These are phyloP conservation scores for Saposhnikovia divaricata DNA, from an alignment of 129 eudicot species.

Conservation along the genomic window DNA sequence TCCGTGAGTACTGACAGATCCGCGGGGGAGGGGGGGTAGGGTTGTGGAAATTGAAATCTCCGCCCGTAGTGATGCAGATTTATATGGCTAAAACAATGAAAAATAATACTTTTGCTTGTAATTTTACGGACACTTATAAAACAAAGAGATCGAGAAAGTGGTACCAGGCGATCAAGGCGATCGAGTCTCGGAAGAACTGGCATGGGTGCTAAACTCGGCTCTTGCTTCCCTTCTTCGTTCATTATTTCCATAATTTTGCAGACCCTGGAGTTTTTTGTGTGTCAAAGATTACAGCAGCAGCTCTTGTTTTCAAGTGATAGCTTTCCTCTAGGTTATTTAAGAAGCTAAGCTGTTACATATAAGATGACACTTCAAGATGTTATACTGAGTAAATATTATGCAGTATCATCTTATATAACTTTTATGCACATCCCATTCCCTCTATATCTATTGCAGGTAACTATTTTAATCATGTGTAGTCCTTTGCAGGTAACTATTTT, in stretches of 20 bases:
- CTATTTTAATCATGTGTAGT: background rate
- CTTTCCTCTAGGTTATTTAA: background rate
- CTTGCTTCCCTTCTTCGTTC: constrained; percentile 22
- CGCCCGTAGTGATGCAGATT: too few relatives aligned
- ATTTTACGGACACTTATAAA: too few relatives aligned
- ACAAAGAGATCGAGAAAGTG: background rate
- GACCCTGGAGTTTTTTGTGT: background rate
- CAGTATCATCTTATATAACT: too few relatives aligned
- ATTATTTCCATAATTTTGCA: constrained; percentile 10
- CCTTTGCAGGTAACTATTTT: background rate
- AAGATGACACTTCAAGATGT: constrained; percentile 7
- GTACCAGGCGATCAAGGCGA: constrained; percentile 80
- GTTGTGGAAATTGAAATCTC: too few relatives aligned
- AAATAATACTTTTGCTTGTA: too few relatives aligned
- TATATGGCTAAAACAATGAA: too few relatives aligned
- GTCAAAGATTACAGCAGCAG: background rate
- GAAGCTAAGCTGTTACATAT: constrained; percentile 1
- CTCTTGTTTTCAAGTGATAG: background rate
- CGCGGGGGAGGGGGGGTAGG: too few relatives aligned
- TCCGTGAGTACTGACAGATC: too few relatives aligned
- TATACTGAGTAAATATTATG: background rate
- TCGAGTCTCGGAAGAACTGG: constrained; percentile 69
- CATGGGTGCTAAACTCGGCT: constrained; percentile 23
- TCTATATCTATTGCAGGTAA: too few relatives aligned
- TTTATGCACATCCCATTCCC: too few relatives aligned